phyloP scores from a whole-genome alignment of 352 stramenopile genomes.

The Globisporangium mamillatum region DNA sequence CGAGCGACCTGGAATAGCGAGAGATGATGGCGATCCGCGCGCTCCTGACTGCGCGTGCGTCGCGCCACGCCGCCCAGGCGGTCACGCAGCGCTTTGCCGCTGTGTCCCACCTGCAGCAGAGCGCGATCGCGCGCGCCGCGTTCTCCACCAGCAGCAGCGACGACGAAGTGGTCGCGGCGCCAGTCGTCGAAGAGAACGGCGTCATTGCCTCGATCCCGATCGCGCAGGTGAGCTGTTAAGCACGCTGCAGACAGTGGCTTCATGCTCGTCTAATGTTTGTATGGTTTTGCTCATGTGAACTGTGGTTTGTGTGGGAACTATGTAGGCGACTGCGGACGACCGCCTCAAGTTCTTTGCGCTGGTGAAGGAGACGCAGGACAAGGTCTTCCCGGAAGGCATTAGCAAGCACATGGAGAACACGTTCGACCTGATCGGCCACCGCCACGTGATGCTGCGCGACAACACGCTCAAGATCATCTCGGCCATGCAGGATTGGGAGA shows the following conservation, averaged over 20 bases:
- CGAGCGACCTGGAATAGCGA: conserved; percentile 8
- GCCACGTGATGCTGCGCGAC: conserved; percentile 85
- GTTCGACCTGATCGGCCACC: conserved; percentile 81
- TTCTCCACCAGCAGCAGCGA: conserved; percentile 36
- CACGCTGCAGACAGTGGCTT: neutral
- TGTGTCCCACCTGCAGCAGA: conserved; percentile 9
- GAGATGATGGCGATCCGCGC: conserved; percentile 60
- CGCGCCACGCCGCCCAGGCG: conserved; percentile 18
- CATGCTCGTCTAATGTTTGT: conserved; percentile 4
- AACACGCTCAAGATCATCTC: conserved; percentile 72
- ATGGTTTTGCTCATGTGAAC: neutral
- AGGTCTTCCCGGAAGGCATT: conserved; percentile 73
- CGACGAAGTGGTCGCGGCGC: conserved; percentile 16
- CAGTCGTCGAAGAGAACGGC: conserved; percentile 29
- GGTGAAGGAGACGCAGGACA: conserved; percentile 69
- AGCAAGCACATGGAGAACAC: conserved; percentile 68
- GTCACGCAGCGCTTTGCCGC: conserved; percentile 22
- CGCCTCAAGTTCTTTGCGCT: conserved; percentile 81
- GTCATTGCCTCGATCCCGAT: conserved; percentile 60
- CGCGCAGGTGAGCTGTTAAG: conserved; percentile 35
- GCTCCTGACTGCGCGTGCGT: conserved; percentile 35
- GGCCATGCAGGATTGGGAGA: conserved; percentile 73
- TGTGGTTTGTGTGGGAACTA: neutral
- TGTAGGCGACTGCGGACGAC: conserved; percentile 55
- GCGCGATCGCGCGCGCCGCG: conserved; percentile 11